A percentile compares a stretch with the other conserved stretches of the same genome.
These are phyloP conservation scores for Oenanthe sinensis DNA, from an alignment of 129 eudicot species.

Conservation along the genomic window DNA sequence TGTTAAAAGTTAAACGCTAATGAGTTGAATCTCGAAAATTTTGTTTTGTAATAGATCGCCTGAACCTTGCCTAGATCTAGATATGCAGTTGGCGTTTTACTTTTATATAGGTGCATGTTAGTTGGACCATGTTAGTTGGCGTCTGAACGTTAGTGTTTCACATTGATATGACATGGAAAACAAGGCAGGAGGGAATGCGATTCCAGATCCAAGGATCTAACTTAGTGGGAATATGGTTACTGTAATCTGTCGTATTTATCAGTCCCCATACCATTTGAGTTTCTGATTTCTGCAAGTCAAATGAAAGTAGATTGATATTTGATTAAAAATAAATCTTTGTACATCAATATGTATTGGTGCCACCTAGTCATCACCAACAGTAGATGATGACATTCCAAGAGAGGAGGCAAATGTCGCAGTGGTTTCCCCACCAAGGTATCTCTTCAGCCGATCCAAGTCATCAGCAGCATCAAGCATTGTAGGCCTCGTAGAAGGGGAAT, in stretches of 20 bases:
- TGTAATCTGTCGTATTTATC: not conserved
- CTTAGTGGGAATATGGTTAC: not conserved
- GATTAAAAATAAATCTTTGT: not conserved
- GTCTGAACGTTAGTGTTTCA: not conserved
- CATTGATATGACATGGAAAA: not conserved
- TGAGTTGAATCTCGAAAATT: not conserved
- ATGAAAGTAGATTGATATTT: not conserved
- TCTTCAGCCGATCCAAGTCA: conserved; percentile 51
- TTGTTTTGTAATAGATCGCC: not conserved
- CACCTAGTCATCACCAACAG: conserved; percentile 27
- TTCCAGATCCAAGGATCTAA: not conserved
- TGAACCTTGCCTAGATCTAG: not conserved
- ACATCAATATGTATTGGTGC: not conserved
- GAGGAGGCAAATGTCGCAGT: conserved; percentile 61
- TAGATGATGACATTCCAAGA: conserved; percentile 50
- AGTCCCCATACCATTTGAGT: not conserved
- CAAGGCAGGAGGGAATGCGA: not conserved
- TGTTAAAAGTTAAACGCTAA: not conserved
- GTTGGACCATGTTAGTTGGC: conserved; percentile 10
- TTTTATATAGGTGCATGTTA: not conserved
- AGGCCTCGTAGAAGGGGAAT: conserved; percentile 36
- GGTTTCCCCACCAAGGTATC: conserved; percentile 44
- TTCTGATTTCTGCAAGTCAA: not conserved
- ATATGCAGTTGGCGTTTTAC: not conserved
- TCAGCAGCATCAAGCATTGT: conserved; percentile 54